phyloP scores from a whole-genome alignment of 2,329 filamentous ascomycete species.

The Fragosphaeria purpurea region DNA sequence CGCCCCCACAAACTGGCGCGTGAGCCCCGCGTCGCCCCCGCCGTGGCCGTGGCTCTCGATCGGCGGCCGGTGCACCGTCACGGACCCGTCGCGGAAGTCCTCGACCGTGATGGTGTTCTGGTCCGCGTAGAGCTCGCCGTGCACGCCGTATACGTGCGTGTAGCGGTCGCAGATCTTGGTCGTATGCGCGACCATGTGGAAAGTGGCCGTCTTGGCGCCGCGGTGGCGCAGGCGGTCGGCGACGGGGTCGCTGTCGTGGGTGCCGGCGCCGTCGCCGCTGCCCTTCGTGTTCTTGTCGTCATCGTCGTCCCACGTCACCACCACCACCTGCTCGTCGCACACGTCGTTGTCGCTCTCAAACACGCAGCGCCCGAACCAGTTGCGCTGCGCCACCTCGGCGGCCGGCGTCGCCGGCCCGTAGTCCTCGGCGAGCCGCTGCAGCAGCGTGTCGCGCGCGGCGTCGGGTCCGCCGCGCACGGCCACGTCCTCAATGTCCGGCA shows the following conservation, averaged over 20 bases:
- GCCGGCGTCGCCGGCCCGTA: slow-evolving; percentile 40
- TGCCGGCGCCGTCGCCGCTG: not conserved
- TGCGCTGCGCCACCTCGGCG: slow-evolving; percentile 38
- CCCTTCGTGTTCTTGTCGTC: too few relatives aligned
- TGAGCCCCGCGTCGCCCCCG: slow-evolving; percentile 71
- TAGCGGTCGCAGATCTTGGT: slow-evolving; percentile 78
- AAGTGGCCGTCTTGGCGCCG: slow-evolving; percentile 71
- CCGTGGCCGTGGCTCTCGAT: slow-evolving; percentile 54
- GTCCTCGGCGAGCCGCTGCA: slow-evolving; percentile 35
- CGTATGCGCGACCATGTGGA: slow-evolving; percentile 92
- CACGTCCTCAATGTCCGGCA: slow-evolving; percentile 81
- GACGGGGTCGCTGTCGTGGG: slow-evolving; percentile 2
- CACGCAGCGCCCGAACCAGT: slow-evolving; percentile 91
- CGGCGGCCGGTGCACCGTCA: slow-evolving; percentile 48
- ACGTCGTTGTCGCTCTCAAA: slow-evolving; percentile 91
- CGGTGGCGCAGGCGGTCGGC: slow-evolving; percentile 28
- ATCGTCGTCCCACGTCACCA: slow-evolving; percentile 75
- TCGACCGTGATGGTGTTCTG: slow-evolving; percentile 66
- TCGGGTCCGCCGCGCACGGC: slow-evolving; percentile 33
- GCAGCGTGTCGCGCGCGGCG: slow-evolving; percentile 35
- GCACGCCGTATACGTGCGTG: slow-evolving; percentile 74
- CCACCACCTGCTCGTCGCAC: slow-evolving; percentile 85
- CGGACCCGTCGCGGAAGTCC: slow-evolving; percentile 53
- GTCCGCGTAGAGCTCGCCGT: slow-evolving; percentile 81
- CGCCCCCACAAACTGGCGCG: slow-evolving; percentile 72